phyloP scores from a whole-genome alignment of 495 filamentous ascomycete genomes.

The Xeromyces bisporus region DNA sequence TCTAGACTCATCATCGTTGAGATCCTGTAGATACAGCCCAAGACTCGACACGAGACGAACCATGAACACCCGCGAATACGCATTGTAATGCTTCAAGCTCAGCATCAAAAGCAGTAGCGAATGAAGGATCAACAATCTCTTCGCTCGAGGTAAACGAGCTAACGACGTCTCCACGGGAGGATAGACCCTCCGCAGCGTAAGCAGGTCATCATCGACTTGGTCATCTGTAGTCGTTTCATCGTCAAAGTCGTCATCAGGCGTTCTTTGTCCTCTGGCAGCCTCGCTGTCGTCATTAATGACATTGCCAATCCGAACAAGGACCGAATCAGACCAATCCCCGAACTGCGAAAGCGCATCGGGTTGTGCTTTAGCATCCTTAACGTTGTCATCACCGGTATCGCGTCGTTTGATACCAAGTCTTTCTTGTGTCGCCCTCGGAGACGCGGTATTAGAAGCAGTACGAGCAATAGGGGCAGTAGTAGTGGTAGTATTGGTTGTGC shows the following conservation, averaged over 20 bases:
- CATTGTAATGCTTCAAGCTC: constrained; percentile 64
- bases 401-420: not conserved
- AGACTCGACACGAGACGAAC: constrained; percentile 53
- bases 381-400: constrained; percentile 5
- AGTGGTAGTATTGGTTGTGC: not conserved
- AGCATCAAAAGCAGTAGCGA: constrained; percentile 58
- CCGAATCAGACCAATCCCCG: constrained; percentile 46
- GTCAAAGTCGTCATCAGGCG: constrained; percentile 4
- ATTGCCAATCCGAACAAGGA: constrained; percentile 45
- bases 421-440: not conserved
- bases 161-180: constrained; percentile 29
- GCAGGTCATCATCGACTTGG: constrained; percentile 10
- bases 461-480: not conserved
- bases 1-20: constrained; percentile 56
- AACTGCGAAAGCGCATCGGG: constrained; percentile 33
- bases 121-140: constrained; percentile 32
- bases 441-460: not conserved
- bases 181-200: constrained; percentile 24
- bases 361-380: constrained; percentile 19
- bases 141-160: constrained; percentile 21
- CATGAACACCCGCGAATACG: constrained; percentile 60
- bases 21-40: constrained; percentile 40
- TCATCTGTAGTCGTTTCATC: constrained; percentile 5
- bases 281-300: constrained; percentile 43
- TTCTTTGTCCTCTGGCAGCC: constrained; percentile 9